phyloP scores from a whole-genome alignment of 2,329 filamentous ascomycete genomes.

The Leptographium lundbergii region DNA sequence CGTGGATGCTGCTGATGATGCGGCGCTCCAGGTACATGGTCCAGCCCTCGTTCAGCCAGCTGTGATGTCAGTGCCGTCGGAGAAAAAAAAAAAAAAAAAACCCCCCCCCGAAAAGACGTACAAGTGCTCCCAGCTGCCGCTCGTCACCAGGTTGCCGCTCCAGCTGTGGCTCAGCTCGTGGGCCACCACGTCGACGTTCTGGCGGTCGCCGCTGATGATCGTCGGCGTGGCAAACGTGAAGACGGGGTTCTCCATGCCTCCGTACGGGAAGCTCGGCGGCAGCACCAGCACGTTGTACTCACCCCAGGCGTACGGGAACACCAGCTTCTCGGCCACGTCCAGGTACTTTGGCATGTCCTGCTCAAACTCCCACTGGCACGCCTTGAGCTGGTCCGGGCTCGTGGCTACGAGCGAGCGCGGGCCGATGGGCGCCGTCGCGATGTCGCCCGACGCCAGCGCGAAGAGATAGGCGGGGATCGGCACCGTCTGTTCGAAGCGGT shows the following conservation, averaged over 20 bases:
- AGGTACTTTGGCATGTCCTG: constrained; percentile 85
- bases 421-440: constrained; percentile 75
- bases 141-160: constrained; percentile 78
- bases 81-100: neutral
- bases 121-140: constrained; percentile 73
- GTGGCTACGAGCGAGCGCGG: constrained; percentile 75
- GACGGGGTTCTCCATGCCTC: constrained; percentile 84
- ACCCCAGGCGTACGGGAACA: constrained; percentile 88
- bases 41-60: constrained; percentile 72
- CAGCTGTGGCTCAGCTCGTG: constrained; percentile 69
- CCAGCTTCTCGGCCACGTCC: constrained; percentile 64
- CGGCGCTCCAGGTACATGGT: constrained; percentile 88
- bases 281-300: constrained; percentile 89
- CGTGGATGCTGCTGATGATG: constrained; percentile 65
- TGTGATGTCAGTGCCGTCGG: constrained; percentile 14
- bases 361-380: constrained; percentile 84
- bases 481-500: constrained; percentile 79
- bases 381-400: constrained; percentile 74
- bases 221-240: constrained; percentile 94
- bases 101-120: constrained; percentile 25
- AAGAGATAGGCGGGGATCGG: constrained; percentile 93
- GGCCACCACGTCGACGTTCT: constrained; percentile 93
- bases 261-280: constrained; percentile 82
- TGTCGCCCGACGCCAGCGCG: constrained; percentile 77
- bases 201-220: constrained; percentile 77